Percentiles rank a stretch among this genome's conserved stretches.
phyloP scores from a whole-genome alignment of 1,284 basidiomycete genomes.

The Rhizoctonia solani region DNA sequence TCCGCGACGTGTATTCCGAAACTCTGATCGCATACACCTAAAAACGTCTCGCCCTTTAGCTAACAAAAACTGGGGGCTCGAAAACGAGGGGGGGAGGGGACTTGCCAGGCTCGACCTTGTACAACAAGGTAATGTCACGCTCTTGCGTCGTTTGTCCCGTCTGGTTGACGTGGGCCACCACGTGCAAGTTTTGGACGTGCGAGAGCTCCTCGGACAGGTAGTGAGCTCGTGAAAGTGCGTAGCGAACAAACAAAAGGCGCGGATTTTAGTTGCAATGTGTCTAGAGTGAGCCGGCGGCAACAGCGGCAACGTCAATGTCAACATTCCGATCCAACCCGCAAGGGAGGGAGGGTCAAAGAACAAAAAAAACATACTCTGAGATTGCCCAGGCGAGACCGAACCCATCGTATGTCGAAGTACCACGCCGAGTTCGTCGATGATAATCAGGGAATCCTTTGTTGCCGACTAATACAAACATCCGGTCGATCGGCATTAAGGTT shows the following conservation, averaged over 20 bases:
- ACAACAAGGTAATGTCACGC: constrained; percentile 88
- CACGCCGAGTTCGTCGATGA: constrained; percentile 98
- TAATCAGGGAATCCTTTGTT: constrained; percentile 90
- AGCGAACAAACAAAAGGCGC: constrained; percentile 94
- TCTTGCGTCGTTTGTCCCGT: constrained; percentile 64
- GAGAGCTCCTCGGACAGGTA: constrained; percentile 82
- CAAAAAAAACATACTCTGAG: constrained; percentile 76
- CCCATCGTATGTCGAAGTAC: constrained; percentile 98
- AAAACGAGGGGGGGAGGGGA: too few relatives aligned
- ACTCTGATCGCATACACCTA: constrained; percentile 89
- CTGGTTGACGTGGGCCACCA: constrained; percentile 86
- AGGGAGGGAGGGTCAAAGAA: too few relatives aligned
- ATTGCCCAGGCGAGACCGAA: constrained; percentile 99
- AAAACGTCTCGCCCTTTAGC: neutral
- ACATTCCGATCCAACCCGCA: too few relatives aligned
- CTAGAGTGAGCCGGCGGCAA: constrained; percentile 48
- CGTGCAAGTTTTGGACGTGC: constrained; percentile 94
- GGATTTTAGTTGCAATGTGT: constrained; percentile 90
- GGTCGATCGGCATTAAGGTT: constrained; percentile 16
- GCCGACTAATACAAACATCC: constrained; percentile 66
- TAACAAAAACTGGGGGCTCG: neutral
- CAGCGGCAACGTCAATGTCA: neutral
- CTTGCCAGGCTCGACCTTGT: constrained; percentile 92
- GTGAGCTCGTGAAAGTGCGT: constrained; percentile 99
- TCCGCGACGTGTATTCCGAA: constrained; percentile 99